Base-by-base conservation (phyloP, 805 yeast genomes). In the Candida andamanensis region DNA sequence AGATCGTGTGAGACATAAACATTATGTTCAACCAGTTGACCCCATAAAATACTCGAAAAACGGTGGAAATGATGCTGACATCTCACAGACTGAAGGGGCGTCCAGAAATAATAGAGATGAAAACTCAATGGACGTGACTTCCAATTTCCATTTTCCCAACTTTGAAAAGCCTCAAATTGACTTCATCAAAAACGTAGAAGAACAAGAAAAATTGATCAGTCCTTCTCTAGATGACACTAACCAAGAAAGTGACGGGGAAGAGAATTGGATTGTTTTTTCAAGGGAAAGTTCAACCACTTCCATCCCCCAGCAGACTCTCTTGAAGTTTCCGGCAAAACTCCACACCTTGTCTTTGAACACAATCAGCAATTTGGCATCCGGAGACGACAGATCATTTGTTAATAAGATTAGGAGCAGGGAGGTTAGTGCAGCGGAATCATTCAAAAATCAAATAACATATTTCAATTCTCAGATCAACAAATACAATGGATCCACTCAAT, bases 141-240 rank as follows among this genome's bases (percentile, higher is more conserved):
- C 61, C 4, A 41, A 48, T 15, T 59, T 59, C 42, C 53, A 41
- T 29, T 59, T 59, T 36, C 63, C 63, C 8, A 34, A 26, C 24
- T 23, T 28, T 11, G 27, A 28, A 14, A 10, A 22, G 8, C 19
- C 35, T 4, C n/a, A 26, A 4, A 27, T 26, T 14, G 32, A 36
- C 7, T 11, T 32, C 7, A 28, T 33, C 8, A 33, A 19, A 16
- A 32, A 28, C 16, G 19, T 32, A 5, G 12, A n/a, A 6, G 29
- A 32, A 15, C 29, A 30, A 21, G 28, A 33, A 2, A 30, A 20
- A 14, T 28, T 39, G 15, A 28, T 29, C 3, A 26, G 21, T 17
- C 33, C 37, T 5, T 26, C 27, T 6, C 11, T 27, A 6, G 22
- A 10, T 12, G 17, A 33, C 24, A 21, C 15, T 18, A 28, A 15